Conservation (phyloP, 2,329 filamentous ascomycete genomes). For the Colletotrichum camelliae region DNA sequence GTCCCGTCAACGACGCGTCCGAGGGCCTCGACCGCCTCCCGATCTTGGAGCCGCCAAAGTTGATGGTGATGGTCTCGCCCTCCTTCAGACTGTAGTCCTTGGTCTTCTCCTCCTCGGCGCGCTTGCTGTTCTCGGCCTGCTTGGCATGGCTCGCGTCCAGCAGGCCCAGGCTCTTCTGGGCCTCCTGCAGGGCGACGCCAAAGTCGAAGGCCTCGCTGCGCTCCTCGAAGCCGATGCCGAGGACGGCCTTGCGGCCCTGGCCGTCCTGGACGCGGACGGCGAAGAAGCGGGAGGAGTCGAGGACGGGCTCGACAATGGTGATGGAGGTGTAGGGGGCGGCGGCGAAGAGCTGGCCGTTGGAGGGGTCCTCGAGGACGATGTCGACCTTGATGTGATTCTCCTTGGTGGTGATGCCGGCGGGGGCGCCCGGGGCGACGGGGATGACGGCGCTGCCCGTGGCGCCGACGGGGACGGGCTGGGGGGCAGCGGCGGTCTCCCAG, state of each 20-base stretch:
- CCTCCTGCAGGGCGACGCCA: constrained; percentile 79
- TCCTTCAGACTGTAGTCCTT: constrained; percentile 87
- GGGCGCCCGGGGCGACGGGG: constrained; percentile 13
- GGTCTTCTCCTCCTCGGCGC: constrained; percentile 55
- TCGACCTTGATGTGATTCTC: constrained; percentile 70
- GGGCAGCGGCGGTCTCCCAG: constrained; percentile 40
- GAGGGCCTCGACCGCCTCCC: constrained; percentile 45
- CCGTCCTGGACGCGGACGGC: constrained; percentile 81
- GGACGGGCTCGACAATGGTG: constrained; percentile 74
- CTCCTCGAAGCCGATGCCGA: constrained; percentile 90
- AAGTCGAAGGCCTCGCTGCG: constrained; percentile 87
- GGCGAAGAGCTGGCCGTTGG: constrained; percentile 78
- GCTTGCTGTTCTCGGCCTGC: constrained; percentile 40
- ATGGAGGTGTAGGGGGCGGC: constrained; percentile 77
- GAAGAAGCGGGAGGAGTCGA: constrained; percentile 85
- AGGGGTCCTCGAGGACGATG: constrained; percentile 79
- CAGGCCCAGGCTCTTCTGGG: constrained; percentile 71
- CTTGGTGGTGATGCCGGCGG: constrained; percentile 22
- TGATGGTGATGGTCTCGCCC: constrained; percentile 86
- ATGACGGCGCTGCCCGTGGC: constrained; percentile 13
- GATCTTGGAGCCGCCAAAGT: constrained; percentile 64
- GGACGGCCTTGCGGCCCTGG: constrained; percentile 74
- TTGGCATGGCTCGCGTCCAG: constrained; percentile 45
- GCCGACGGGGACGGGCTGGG: constrained; percentile 21
- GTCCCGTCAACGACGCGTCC: constrained; percentile 20